phyloP scores from a whole-genome alignment of 805 yeast species.

The Sporopachydermia lactativora region DNA sequence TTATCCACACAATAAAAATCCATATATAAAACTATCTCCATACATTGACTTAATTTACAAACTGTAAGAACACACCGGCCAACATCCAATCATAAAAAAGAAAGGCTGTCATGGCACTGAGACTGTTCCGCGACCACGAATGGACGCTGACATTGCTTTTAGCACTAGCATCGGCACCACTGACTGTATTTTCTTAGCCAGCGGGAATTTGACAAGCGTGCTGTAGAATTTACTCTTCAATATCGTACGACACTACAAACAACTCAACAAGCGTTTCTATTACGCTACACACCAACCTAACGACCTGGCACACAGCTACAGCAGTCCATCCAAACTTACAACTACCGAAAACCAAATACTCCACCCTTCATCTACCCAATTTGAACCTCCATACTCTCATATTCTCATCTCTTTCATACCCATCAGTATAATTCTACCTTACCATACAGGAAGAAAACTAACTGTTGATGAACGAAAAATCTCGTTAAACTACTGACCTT shows the following conservation, averaged over 20 bases:
- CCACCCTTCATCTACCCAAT: background rate
- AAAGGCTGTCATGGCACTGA: conserved; percentile 15
- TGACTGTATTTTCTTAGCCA: conserved; percentile 7
- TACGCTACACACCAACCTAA: conserved; percentile 23
- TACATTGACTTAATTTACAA: no score
- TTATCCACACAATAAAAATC: no score
- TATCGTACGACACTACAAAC: background rate
- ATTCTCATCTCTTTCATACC: background rate
- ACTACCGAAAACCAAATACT: conserved; percentile 7
- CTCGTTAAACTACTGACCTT: no score
- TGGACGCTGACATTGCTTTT: conserved; percentile 7
- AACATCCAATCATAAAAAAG: conserved; percentile 6
- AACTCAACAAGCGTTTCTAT: background rate
- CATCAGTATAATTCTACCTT: no score
- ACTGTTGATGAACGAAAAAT: background rate
- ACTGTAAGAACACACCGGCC: conserved; percentile 18
- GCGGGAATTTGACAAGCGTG: conserved; percentile 17
- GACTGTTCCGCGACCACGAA: conserved; percentile 14
- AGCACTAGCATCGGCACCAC: conserved; percentile 18
- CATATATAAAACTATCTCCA: no score
- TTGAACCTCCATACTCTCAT: background rate
- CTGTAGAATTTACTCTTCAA: no score
- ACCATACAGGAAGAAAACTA: background rate
- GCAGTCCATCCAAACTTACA: conserved; percentile 11
- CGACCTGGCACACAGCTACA: conserved; percentile 25